A percentile compares a stretch with the other conserved stretches of the same genome.
Conservation (phyloP, 257 asterid genomes). For the Sherardia arvensis region DNA sequence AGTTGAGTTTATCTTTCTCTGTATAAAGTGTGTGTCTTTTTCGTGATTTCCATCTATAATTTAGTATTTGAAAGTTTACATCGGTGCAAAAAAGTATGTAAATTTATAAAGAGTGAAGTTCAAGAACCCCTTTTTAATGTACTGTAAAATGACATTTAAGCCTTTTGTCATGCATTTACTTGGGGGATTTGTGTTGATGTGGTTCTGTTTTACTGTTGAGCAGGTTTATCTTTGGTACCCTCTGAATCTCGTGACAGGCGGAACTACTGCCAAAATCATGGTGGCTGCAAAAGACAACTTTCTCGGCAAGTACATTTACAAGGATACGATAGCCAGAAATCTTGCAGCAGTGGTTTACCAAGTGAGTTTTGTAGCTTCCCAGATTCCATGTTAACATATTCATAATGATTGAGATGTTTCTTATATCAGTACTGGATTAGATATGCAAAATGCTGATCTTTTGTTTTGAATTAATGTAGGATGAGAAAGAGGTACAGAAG, state of each 20-base stretch:
- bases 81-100: no score
- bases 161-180: background rate
- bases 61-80: no score
- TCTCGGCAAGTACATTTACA: conserved; percentile 87
- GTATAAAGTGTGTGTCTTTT: background rate
- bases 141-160: background rate
- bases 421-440: background rate
- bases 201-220: conserved; percentile 15
- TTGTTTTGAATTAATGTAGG: conserved; percentile 35
- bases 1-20: background rate
- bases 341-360: conserved; percentile 81
- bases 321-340: conserved; percentile 87
- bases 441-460: background rate
- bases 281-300: conserved; percentile 92
- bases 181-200: conserved; percentile 4
- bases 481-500: conserved; percentile 84
- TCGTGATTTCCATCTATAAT: background rate
- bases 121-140: background rate
- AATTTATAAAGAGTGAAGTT: background rate
- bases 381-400: background rate
- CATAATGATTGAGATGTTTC: background rate
- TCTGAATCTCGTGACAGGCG: conserved; percentile 81
- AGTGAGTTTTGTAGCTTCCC: conserved; percentile 35
- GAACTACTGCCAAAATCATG: conserved; percentile 95
- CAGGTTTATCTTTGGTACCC: conserved; percentile 99